Base-by-base conservation (phyloP, 2,329 filamentous ascomycete species). In the Leptosphaerulina australis region DNA sequence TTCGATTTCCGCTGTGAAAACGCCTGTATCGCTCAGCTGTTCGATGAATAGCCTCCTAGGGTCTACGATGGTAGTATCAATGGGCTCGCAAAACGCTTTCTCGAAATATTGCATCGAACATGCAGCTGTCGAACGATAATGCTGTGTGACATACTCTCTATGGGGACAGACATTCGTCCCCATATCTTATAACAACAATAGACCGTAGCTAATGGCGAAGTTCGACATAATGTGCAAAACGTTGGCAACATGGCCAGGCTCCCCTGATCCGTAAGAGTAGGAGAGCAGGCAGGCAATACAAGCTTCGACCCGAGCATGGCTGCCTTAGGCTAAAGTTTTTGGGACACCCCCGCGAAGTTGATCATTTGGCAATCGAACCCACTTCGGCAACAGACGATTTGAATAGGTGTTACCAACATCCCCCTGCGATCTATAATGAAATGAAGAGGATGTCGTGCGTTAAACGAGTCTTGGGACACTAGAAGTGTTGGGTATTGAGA, bases 401-500 rank as follows among this genome's bases (percentile, higher is more conserved):
- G 30, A 33, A 33, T 10, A 15, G 3, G 15, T 4, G 18, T 17
- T 3, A 33, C 7, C 30, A 17, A 8, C 8, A 14, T 3, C 11
- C 12, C 4, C 9, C 14, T 11, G 30, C 15, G 3, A 17, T 20
- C 9, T 11, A 11, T 8, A 3, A 33, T 4, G 22, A 28, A 6
- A 28, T 6, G 2, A 26, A 15, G 26, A 12, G 5, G 17, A 26
- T 8, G 15, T 7, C 14, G 31, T 18, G 8, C 26, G 26, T 7
- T 9, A 35, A 33, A 54, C 26, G 43, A 18, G 43, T 41, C 40
- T 47, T 46, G 45, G 26, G 28, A 50, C 35, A 44, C 44, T 45
- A 46, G 51, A 61, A 50, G 44, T 45, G 37, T 38, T 55, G 44
- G 44, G 48, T 50, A 28, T 34, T 9, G 43, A 45, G 38, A 33